phyloP scores from a whole-genome alignment of 768 basidiomycete species.

The Mycena chlorophos region DNA sequence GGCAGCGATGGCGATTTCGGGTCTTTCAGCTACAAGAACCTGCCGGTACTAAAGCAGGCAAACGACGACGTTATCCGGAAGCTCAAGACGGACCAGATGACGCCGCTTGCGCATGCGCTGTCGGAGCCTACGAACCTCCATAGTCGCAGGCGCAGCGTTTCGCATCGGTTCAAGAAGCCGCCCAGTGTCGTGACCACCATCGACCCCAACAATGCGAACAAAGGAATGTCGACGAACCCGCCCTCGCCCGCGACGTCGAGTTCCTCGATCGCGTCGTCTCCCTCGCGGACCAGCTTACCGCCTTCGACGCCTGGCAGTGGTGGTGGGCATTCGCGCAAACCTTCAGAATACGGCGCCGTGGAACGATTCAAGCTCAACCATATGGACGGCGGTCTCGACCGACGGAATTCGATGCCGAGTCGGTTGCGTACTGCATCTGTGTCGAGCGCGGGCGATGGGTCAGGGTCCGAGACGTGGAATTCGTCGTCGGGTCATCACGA shows the following conservation, averaged over 20 bases:
- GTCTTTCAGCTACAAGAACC: conserved; percentile 96
- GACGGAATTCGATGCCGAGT: conserved; percentile 84
- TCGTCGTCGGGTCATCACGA: conserved; percentile 58
- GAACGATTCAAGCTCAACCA: conserved; percentile 87
- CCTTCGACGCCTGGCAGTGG: conserved; percentile 71
- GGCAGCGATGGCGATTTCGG: conserved; percentile 86
- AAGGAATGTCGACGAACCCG: conserved; percentile 66
- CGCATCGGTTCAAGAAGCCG: conserved; percentile 78
- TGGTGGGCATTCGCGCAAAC: conserved; percentile 72
- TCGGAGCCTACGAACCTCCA: conserved; percentile 61
- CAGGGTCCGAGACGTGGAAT: conserved; percentile 74
- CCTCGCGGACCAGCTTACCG: conserved; percentile 71
- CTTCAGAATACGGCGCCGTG: conserved; percentile 85
- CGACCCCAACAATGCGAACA: conserved; percentile 45
- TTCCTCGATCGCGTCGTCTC: conserved; percentile 87
- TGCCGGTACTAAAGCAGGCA: conserved; percentile 93
- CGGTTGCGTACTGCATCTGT: conserved; percentile 84
- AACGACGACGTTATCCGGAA: conserved; percentile 98
- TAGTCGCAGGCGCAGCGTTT: conserved; percentile 77
- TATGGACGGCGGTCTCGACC: conserved; percentile 65
- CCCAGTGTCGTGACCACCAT: conserved; percentile 72
- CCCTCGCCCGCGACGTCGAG: conserved; percentile 92
- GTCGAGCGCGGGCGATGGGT: conserved; percentile 78
- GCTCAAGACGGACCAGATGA: conserved; percentile 86
- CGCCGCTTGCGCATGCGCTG: conserved; percentile 72